Base-by-base conservation (phyloP, 2,329 filamentous ascomycete genomes). In the Catunica adiposa region DNA sequence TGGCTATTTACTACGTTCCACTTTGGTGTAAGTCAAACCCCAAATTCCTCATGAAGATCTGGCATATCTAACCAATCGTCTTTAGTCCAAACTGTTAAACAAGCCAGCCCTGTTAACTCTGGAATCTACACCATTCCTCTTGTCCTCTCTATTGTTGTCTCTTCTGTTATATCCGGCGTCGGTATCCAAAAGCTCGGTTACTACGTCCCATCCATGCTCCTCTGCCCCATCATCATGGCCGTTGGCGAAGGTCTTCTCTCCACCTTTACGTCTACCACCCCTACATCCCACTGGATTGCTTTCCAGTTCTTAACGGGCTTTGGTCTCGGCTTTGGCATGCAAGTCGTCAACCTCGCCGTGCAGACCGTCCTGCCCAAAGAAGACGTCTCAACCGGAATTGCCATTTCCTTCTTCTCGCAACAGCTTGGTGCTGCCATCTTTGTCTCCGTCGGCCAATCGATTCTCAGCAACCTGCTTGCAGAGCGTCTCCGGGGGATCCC, bases 221-320 rank as follows among this genome's bases (percentile, higher is more conserved):
- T 71, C 15, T 71, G 71, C 6, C 71, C 77, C 2, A 68, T 69
- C 59, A 64, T 77, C 60, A 72, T 73, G 69, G 67, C 74, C 5
- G 60, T 77, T 7, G 78, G 77, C 22, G 67, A 74, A 53, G 80
- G 79, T 1, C 70, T 83, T 11, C 67, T 83, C 61, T 79, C 71
- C 55, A 82, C 77, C 0, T 72, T 82, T 31, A 66, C 64, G 15
- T 71, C 73, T 1, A 60, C 64, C 52, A 75, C 74, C 14, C 65
- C 67, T 2, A 70, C 72, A 1, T 64, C 69, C 1, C 70, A 75
- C 58, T 83, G 79, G 79, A 78, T 81, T 56, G 76, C 70, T 11
- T 82, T 70, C 61, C 77, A 82, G 61, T 76, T 79, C 56, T 63
- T 83, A 20, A 68, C 74, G 5, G 80, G 80, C 17, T 73, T 79